A percentile compares a stretch with the other conserved stretches of the same genome.
Evolutionary conservation across 2,329 filamentous ascomycete species (phyloP).

Genomic region (Cucurbitaria berberidis): DNA sequence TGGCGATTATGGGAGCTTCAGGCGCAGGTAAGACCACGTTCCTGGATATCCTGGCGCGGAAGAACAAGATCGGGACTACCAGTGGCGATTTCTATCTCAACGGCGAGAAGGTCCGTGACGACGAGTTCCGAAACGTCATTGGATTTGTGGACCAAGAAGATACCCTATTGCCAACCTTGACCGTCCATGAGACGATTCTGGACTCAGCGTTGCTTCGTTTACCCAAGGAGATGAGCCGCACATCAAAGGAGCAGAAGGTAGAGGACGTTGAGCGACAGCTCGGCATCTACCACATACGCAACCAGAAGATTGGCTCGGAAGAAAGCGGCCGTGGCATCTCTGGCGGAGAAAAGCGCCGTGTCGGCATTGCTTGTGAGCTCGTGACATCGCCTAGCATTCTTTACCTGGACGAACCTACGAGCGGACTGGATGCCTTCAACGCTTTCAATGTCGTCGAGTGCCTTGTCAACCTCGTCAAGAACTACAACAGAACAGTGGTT

Average conservation of each 20-base stretch:
- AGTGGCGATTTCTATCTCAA: slow-evolving; percentile 89
- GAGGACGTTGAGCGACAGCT: slow-evolving; percentile 94
- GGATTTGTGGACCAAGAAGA: slow-evolving; percentile 99
- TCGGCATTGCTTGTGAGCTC: slow-evolving; percentile 95
- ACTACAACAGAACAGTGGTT: slow-evolving; percentile 94
- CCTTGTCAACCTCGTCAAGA: slow-evolving; percentile 91
- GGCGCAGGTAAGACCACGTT: slow-evolving; percentile 98
- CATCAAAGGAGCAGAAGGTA: slow-evolving; percentile 89
- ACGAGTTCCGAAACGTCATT: slow-evolving; percentile 88
- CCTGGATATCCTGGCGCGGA: slow-evolving; percentile 91
- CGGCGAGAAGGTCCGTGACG: slow-evolving; percentile 83
- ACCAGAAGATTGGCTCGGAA: slow-evolving; percentile 94
- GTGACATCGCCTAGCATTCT: slow-evolving; percentile 97
- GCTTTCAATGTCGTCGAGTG: slow-evolving; percentile 98
- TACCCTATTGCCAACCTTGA: slow-evolving; percentile 92
- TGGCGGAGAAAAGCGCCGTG: slow-evolving; percentile 92
- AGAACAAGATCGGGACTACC: slow-evolving; percentile 88
- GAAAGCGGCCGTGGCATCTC: slow-evolving; percentile 96
- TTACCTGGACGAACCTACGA: slow-evolving; percentile 96
- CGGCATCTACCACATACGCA: slow-evolving; percentile 90
- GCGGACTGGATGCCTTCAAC: slow-evolving; percentile 93
- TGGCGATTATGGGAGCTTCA: slow-evolving; percentile 97
- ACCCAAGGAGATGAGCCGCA: slow-evolving; percentile 86
- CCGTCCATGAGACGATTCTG: slow-evolving; percentile 96
- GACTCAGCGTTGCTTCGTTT: slow-evolving; percentile 90